Percentiles rank a stretch among this genome's conserved stretches.
These are phyloP conservation scores for Rhipidocladum racemiflorum DNA, from an alignment of 176 grass and related monocot species.

Conservation along the genomic window DNA sequence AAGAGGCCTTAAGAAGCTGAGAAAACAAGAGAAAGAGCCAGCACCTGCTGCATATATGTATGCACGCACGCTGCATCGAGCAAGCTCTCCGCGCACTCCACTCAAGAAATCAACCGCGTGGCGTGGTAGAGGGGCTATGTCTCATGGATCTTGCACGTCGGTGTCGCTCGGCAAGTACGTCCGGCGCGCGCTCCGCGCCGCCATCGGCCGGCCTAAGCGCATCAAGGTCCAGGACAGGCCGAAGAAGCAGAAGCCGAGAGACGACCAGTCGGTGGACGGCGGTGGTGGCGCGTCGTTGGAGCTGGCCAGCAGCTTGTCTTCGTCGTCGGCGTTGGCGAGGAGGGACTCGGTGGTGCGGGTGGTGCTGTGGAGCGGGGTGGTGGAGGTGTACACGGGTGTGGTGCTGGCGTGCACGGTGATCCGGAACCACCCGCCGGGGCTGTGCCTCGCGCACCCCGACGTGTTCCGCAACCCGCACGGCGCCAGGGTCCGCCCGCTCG, in stretches of 20 bases:
- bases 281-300: slow-evolving; percentile 11
- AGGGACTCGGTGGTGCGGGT: slow-evolving; percentile 44
- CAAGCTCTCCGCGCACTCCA: not conserved
- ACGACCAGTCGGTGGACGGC: not conserved
- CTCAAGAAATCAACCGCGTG: not conserved
- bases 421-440: slow-evolving; percentile 49
- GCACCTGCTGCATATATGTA: not conserved
- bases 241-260: not conserved
- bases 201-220: not conserved
- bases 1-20: not conserved
- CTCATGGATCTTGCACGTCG: not conserved
- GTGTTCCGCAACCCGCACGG: slow-evolving; percentile 57
- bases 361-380: slow-evolving; percentile 46
- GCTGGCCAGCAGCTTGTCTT: not conserved
- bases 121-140: not conserved
- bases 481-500: slow-evolving; percentile 29
- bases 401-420: slow-evolving; percentile 52
- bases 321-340: not conserved
- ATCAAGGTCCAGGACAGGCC: slow-evolving; percentile 3
- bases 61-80: not conserved
- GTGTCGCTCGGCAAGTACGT: slow-evolving; percentile 23
- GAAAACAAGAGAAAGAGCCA: not conserved
- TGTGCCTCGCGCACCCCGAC: slow-evolving; percentile 52
- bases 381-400: slow-evolving; percentile 46
- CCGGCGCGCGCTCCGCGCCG: not conserved